Conservation (phyloP, 768 basidiomycete species). For the Suillus tomentosus region DNA sequence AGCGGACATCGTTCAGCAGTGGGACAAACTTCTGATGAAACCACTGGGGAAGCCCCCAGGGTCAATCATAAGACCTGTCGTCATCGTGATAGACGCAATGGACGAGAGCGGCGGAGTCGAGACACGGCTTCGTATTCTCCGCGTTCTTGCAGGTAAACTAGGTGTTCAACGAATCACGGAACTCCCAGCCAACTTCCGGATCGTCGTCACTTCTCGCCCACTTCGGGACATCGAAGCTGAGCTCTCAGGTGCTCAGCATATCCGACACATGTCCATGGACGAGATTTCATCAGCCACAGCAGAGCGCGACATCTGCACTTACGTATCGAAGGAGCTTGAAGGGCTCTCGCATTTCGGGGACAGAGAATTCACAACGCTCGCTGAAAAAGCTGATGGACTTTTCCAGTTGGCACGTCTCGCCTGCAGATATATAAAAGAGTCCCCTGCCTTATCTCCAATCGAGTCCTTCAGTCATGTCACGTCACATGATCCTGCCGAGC, state of each 20-base stretch:
- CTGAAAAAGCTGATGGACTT: background rate
- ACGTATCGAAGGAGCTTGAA: background rate
- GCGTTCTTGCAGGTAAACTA: background rate
- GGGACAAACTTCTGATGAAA: conserved; percentile 20
- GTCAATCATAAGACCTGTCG: conserved; percentile 20
- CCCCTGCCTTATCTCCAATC: background rate
- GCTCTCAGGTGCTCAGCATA: background rate
- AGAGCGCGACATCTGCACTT: background rate
- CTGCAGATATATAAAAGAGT: background rate
- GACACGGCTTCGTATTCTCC: conserved; percentile 18
- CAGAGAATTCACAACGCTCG: background rate
- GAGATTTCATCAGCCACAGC: background rate
- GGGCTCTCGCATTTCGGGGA: background rate
- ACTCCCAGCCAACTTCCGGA: conserved; percentile 13
- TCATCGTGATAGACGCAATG: conserved; percentile 29
- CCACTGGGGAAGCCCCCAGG: conserved; percentile 11
- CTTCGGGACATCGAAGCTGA: background rate
- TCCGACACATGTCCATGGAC: background rate
- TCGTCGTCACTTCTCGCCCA: conserved; percentile 12
- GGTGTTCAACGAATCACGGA: background rate
- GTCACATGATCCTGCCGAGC: background rate
- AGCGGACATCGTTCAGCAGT: conserved; percentile 13
- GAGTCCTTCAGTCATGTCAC: background rate
- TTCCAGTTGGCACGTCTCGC: background rate
- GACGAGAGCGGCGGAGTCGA: conserved; percentile 16